Evolutionary conservation across 257 asterid species (phyloP), one percentile per base, ranked within the genome.

Genomic region (Plantago ovata): DNA sequence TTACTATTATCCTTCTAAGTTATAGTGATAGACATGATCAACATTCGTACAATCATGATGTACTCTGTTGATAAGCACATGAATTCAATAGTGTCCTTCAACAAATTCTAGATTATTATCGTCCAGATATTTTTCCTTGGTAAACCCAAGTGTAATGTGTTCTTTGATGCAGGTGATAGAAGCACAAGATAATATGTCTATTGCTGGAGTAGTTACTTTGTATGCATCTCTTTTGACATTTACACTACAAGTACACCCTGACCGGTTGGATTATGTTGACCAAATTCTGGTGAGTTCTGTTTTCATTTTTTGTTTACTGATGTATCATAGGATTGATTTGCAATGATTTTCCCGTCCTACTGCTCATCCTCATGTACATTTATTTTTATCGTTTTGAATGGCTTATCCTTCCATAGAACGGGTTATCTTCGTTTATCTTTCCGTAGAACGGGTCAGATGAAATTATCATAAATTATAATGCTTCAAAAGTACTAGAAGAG

Each of bases 241-340:
- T 76, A 86, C 96, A 61, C 89, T 93, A 71, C 96, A 89, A 73
- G 99, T 93, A 58, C 99, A 89, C 75, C 79, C 92, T 59, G 97
- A 89, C 65, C 92, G 96, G 61, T 96, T 89, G 66, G 99, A 93
- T 80, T 93, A 82, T 64, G 86, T 93, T 50, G 99, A 93, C 78
- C 96, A 86, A 75, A 89, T 93, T 64, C 75, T 93, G 96, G 99
- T 86, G 69, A 68, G 78, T 58, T 72, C 18, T 22, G 20, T 58
- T 62, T 64, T 39, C 40, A 48, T 48, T 55, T 58, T 6, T 36
- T 59, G 56, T 48, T 53, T 24, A 36, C 46, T 40, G 13, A 28
- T 45, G 28, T 68, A 38, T 49, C 19, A 38, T 46, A 43, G 53
- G 45, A 36, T 64, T 63, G 7, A 28, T 28, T 28, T 28, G 36